These are phyloP conservation scores for Colletotrichum spaethianum DNA, from an alignment of 2,329 filamentous ascomycete species.

Conservation along the genomic window DNA sequence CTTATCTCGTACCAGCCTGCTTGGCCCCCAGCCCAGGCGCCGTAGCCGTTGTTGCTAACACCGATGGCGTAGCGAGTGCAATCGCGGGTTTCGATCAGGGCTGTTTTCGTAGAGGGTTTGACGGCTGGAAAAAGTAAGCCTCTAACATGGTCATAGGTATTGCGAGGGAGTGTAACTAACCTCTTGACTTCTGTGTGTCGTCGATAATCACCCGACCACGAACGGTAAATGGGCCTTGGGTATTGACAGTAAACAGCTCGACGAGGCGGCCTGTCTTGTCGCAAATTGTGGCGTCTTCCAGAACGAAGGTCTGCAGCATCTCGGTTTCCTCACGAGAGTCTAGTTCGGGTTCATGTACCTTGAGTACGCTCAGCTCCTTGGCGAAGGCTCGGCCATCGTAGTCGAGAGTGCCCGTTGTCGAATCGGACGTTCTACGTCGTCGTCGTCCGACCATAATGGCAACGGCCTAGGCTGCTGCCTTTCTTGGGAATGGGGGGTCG, in stretches of 20 bases:
- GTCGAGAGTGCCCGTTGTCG: conserved; percentile 61
- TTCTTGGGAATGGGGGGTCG: neutral
- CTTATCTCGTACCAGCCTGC: conserved; percentile 78
- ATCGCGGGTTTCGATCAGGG: conserved; percentile 69
- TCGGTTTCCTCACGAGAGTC: conserved; percentile 7
- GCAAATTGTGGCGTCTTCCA: conserved; percentile 69
- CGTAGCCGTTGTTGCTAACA: conserved; percentile 62
- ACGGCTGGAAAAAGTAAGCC: conserved; percentile 49
- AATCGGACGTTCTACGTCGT: conserved; percentile 59
- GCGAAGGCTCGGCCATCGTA: conserved; percentile 50
- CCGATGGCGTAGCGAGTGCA: conserved; percentile 68
- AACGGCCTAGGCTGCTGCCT: neutral
- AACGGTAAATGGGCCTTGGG: conserved; percentile 73
- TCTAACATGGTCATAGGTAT: too few relatives aligned
- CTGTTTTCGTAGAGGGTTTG: conserved; percentile 48
- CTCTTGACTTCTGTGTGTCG: conserved; percentile 60
- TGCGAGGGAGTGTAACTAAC: conserved; percentile 50
- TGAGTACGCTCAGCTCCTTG: conserved; percentile 54
- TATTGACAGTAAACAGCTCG: conserved; percentile 73
- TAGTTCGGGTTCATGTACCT: conserved; percentile 36
- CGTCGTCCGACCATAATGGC: conserved; percentile 54
- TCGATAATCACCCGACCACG: conserved; percentile 65
- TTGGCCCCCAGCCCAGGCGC: conserved; percentile 76
- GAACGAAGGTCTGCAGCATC: conserved; percentile 36
- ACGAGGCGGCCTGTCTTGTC: conserved; percentile 66